Percentiles rank a stretch among this genome's conserved stretches.
Conservation (phyloP, 1,284 basidiomycete genomes). For the Anthracocystis panici-leucophaei region DNA sequence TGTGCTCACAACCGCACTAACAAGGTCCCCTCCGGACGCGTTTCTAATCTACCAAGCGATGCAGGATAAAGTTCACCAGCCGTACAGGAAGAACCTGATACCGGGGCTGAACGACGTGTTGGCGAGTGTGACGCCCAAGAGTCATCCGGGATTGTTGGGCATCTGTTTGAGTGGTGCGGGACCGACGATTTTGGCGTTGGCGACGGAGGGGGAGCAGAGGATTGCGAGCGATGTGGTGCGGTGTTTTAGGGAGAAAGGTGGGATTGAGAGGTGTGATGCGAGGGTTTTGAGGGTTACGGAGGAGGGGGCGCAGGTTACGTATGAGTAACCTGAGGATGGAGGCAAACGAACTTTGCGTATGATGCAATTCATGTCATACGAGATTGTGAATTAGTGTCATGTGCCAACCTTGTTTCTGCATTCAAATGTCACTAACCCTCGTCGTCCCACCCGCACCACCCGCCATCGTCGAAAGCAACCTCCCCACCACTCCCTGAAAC, state of each 20-base stretch:
- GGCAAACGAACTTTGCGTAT: too few relatives aligned
- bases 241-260: constrained; percentile 58
- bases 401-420: neutral
- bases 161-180: constrained; percentile 98
- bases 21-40: constrained; percentile 88
- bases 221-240: constrained; percentile 62
- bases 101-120: constrained; percentile 79
- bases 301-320: constrained; percentile 50
- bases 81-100: constrained; percentile 90
- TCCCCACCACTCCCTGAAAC: constrained; percentile 49
- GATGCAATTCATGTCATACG: too few relatives aligned
- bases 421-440: neutral
- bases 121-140: constrained; percentile 83
- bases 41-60: constrained; percentile 98
- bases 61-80: constrained; percentile 98
- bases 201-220: constrained; percentile 73
- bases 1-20: constrained; percentile 95
- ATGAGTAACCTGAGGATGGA: constrained; percentile 1
- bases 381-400: too few relatives aligned
- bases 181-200: constrained; percentile 96
- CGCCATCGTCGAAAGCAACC: constrained; percentile 14
- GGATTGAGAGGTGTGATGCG: constrained; percentile 58
- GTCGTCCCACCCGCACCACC: neutral
- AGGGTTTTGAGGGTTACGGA: constrained; percentile 63
- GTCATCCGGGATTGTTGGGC: constrained; percentile 92